phyloP scores from a whole-genome alignment of 345 rosid species.

The Eucalyptus tenuipes region DNA sequence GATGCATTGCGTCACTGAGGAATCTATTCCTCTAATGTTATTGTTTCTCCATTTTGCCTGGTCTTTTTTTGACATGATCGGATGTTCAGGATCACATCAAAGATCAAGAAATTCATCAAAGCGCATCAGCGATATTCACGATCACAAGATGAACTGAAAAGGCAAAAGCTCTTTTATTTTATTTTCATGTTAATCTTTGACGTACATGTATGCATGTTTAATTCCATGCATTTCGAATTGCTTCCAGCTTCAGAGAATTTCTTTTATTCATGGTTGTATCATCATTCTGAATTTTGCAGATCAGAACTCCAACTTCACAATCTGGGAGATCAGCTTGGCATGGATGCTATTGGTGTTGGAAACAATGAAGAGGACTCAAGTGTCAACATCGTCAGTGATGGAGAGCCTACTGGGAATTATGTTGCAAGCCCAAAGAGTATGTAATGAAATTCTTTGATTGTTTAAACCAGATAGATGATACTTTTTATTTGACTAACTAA shows the following conservation, averaged over 20 bases:
- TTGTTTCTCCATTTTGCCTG: neutral
- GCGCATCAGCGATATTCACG: conserved; percentile 43
- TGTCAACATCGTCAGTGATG: conserved; percentile 52
- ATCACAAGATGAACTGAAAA: conserved; percentile 68
- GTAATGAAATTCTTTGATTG: neutral
- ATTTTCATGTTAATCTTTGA: neutral
- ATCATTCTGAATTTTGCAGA: conserved; percentile 23
- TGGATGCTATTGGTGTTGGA: conserved; percentile 24
- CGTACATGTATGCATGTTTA: neutral
- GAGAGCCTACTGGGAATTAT: conserved; percentile 31
- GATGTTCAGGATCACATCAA: conserved; percentile 57
- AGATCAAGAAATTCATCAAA: conserved; percentile 65
- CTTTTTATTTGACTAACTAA: neutral
- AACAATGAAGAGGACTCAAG: conserved; percentile 53
- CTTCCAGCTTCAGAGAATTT: neutral
- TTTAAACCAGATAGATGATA: neutral
- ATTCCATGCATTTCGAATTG: neutral
- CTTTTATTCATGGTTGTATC: neutral
- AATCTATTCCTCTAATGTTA: neutral
- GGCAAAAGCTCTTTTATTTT: conserved; percentile 20
- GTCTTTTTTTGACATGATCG: neutral
- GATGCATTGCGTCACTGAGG: neutral
- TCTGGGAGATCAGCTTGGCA: conserved; percentile 61
- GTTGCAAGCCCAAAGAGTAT: conserved; percentile 17
- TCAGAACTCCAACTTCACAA: conserved; percentile 63